A percentile compares a stretch with the other conserved stretches of the same genome.
These are phyloP conservation scores for Caloboletus firmus DNA, from an alignment of 1,284 basidiomycete genomes.

Conservation along the genomic window DNA sequence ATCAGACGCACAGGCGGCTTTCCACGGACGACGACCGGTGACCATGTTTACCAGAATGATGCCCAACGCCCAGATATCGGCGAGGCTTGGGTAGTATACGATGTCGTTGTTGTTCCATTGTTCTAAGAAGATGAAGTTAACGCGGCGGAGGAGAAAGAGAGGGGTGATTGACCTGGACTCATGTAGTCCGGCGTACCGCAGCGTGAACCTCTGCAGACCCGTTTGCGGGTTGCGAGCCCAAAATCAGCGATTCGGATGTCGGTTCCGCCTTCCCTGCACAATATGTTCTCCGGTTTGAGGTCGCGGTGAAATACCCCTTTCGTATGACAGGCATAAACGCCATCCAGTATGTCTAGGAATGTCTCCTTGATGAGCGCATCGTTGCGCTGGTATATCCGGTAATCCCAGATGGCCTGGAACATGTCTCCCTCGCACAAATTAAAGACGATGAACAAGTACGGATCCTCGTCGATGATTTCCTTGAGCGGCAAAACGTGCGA, in stretches of 20 bases:
- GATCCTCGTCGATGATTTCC: slow-evolving; percentile 53
- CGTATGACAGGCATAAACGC: slow-evolving; percentile 69
- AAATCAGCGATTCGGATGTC: slow-evolving; percentile 79
- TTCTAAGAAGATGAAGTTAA: slow-evolving; percentile 48
- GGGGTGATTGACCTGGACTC: slow-evolving; percentile 59
- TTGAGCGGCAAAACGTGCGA: slow-evolving; percentile 57
- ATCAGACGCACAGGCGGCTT: slow-evolving; percentile 69
- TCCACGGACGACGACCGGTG: slow-evolving; percentile 88
- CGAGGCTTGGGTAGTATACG: slow-evolving; percentile 56
- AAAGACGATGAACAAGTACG: slow-evolving; percentile 56
- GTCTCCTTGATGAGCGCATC: slow-evolving; percentile 59
- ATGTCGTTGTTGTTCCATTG: slow-evolving; percentile 43
- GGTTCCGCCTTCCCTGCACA: slow-evolving; percentile 60
- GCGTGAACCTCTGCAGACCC: slow-evolving; percentile 67
- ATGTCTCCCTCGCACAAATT: slow-evolving; percentile 64
- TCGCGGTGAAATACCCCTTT: slow-evolving; percentile 83
- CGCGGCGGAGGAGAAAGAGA: neutral
- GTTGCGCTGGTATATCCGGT: slow-evolving; percentile 46
- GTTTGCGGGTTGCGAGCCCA: slow-evolving; percentile 75
- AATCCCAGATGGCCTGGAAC: slow-evolving; percentile 51
- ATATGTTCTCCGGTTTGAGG: slow-evolving; percentile 87
- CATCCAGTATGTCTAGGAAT: slow-evolving; percentile 78
- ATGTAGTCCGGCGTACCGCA: slow-evolving; percentile 84
- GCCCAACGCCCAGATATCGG: slow-evolving; percentile 92
- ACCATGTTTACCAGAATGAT: slow-evolving; percentile 85